A percentile compares a stretch with the other conserved stretches of the same genome.
Evolutionary conservation across 1,139 yeast genomes (phyloP).

Genomic region (Debaryomyces robertsiae): DNA sequence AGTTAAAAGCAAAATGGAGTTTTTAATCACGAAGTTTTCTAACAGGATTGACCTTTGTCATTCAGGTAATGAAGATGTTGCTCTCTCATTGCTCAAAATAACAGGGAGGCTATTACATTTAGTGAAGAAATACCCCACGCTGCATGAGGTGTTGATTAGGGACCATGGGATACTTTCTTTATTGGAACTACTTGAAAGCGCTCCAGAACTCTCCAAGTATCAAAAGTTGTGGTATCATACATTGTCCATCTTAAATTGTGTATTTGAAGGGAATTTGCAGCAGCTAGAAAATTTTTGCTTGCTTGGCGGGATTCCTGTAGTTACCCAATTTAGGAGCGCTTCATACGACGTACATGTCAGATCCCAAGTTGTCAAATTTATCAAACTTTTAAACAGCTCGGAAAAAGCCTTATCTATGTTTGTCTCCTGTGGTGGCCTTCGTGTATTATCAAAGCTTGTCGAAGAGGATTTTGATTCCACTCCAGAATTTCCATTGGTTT

Average conservation of each 20-base stretch:
- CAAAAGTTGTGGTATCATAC: conserved; percentile 45
- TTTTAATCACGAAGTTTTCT: conserved; percentile 37
- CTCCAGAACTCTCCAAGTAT: conserved; percentile 32
- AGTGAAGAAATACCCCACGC: conserved; percentile 44
- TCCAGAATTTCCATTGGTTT: conserved; percentile 49
- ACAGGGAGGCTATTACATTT: conserved; percentile 46
- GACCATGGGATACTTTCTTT: conserved; percentile 54
- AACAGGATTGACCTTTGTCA: conserved; percentile 35
- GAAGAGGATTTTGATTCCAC: conserved; percentile 55
- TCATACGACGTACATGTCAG: conserved; percentile 41
- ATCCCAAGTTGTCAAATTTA: conserved; percentile 46
- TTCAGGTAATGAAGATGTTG: conserved; percentile 34
- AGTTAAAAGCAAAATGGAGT: conserved; percentile 47
- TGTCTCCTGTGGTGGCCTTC: conserved; percentile 59
- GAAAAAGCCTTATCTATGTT: conserved; percentile 50
- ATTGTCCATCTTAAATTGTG: conserved; percentile 42
- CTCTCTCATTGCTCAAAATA: conserved; percentile 35
- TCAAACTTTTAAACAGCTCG: conserved; percentile 40
- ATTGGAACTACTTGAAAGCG: conserved; percentile 49
- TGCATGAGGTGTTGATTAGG: conserved; percentile 46
- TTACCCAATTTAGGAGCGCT: conserved; percentile 45
- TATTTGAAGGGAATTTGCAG: conserved; percentile 37
- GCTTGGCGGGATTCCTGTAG: conserved; percentile 59
- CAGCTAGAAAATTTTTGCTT: conserved; percentile 55
- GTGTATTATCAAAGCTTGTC: conserved; percentile 51